phyloP scores from a whole-genome alignment of 805 yeast species.

The Yarrowia sp. region DNA sequence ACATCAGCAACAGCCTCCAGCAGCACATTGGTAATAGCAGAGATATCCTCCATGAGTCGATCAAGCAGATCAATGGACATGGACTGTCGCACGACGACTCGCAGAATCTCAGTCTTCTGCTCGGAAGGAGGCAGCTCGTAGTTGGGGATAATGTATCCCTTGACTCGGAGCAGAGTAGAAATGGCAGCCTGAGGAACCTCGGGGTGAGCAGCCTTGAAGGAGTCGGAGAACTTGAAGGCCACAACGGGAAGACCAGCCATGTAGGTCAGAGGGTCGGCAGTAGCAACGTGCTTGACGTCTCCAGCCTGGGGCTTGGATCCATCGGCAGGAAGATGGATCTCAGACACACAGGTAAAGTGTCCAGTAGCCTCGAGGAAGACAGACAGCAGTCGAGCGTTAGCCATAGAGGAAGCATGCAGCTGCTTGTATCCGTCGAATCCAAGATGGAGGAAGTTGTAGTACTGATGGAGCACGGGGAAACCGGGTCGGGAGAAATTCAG shows the following conservation, averaged over 20 bases:
- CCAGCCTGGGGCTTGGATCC: conserved; percentile 21
- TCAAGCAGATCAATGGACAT: conserved; percentile 62
- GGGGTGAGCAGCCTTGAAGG: conserved; percentile 60
- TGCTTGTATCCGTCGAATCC: conserved; percentile 72
- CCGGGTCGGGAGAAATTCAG: conserved; percentile 92
- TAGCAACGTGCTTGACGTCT: conserved; percentile 29
- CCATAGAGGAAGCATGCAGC: conserved; percentile 59
- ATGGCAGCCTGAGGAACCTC: conserved; percentile 78
- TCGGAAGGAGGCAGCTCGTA: conserved; percentile 71
- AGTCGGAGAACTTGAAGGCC: conserved; percentile 69
- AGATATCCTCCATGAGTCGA: conserved; percentile 60
- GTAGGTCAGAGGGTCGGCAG: conserved; percentile 42
- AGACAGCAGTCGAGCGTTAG: conserved; percentile 67
- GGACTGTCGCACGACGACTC: conserved; percentile 78
- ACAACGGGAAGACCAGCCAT: conserved; percentile 86
- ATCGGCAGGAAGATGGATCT: conserved; percentile 59
- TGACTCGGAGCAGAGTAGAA: conserved; percentile 67
- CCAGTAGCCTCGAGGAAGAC: conserved; percentile 61
- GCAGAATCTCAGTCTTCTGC: conserved; percentile 62
- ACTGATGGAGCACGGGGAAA: conserved; percentile 84
- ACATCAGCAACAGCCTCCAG: conserved; percentile 45
- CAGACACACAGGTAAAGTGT: conserved; percentile 70
- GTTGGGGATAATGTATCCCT: conserved; percentile 87
- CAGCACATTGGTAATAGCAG: conserved; percentile 53
- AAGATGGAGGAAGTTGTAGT: conserved; percentile 68